Conservation (phyloP, 1,284 basidiomycete species). For the Malassezia nana region DNA sequence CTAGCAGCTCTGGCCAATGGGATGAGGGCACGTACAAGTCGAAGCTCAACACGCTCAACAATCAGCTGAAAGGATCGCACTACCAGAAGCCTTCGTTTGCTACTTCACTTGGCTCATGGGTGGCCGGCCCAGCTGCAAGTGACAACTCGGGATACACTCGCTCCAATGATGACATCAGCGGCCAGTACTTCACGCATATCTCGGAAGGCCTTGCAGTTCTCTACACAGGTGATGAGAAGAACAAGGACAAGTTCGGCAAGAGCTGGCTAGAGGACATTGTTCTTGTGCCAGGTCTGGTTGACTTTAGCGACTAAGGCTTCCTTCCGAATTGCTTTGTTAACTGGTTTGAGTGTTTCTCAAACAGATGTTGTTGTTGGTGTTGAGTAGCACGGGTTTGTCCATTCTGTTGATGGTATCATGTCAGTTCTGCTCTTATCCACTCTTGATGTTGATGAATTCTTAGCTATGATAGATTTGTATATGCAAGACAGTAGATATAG, state of each 20-base stretch:
- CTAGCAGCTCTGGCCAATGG: background rate
- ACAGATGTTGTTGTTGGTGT: background rate
- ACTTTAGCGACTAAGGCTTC: slow-evolving; percentile 21
- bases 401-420: background rate
- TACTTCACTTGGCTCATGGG: slow-evolving; percentile 40
- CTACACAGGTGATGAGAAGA: slow-evolving; percentile 18
- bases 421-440: background rate
- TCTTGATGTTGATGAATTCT: background rate
- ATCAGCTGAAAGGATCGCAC: slow-evolving; percentile 7
- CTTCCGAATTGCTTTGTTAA: background rate
- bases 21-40: background rate
- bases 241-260: slow-evolving; percentile 15
- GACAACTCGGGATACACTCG: slow-evolving; percentile 29
- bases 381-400: background rate
- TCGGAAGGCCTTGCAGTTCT: slow-evolving; percentile 25
- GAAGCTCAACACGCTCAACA: slow-evolving; percentile 4
- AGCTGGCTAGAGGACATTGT: slow-evolving; percentile 25
- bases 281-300: slow-evolving; percentile 37
- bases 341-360: background rate
- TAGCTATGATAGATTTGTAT: background rate
- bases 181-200: slow-evolving; percentile 33
- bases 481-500: background rate
- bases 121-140: slow-evolving; percentile 37
- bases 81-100: slow-evolving; percentile 15
- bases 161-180: slow-evolving; percentile 35